Evolutionary conservation across 1,284 basidiomycete species (phyloP).

Genomic region (Cerrena zonata): DNA sequence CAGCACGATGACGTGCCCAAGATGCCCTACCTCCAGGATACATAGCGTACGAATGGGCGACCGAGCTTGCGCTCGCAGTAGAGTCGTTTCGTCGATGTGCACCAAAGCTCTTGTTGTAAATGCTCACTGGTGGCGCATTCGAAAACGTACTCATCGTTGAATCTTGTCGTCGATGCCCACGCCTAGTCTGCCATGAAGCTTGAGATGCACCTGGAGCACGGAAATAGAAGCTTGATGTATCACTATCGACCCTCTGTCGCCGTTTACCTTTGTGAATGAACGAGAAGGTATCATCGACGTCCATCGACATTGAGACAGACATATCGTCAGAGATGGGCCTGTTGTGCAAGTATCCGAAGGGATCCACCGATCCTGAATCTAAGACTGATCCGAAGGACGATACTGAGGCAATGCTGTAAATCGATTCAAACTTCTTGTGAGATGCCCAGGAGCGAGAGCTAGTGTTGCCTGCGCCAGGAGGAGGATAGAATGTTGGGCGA

Average conservation of each 20-base stretch:
- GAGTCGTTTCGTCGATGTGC: constrained; percentile 47
- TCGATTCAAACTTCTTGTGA: constrained; percentile 52
- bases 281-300: constrained; percentile 68
- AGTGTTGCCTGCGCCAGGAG: constrained; percentile 28
- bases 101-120: constrained; percentile 59
- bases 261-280: constrained; percentile 45
- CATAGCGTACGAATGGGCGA: constrained; percentile 46
- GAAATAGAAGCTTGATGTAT: constrained; percentile 73
- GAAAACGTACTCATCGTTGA: constrained; percentile 42
- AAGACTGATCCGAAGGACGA: constrained; percentile 74
- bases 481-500: constrained; percentile 62
- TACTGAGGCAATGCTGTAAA: constrained; percentile 74
- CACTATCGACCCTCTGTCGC: constrained; percentile 62
- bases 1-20: constrained; percentile 58
- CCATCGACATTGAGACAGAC: constrained; percentile 48
- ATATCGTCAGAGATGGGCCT: constrained; percentile 54
- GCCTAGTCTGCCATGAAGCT: constrained; percentile 28
- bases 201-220: constrained; percentile 29
- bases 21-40: constrained; percentile 53
- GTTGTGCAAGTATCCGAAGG: constrained; percentile 67
- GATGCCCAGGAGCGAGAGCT: constrained; percentile 21
- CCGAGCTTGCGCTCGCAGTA: constrained; percentile 44
- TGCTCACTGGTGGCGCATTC: constrained; percentile 57
- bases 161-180: constrained; percentile 38
- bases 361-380: constrained; percentile 58